phyloP scores from a whole-genome alignment of 495 filamentous ascomycete species.

The Penicillium soppii region DNA sequence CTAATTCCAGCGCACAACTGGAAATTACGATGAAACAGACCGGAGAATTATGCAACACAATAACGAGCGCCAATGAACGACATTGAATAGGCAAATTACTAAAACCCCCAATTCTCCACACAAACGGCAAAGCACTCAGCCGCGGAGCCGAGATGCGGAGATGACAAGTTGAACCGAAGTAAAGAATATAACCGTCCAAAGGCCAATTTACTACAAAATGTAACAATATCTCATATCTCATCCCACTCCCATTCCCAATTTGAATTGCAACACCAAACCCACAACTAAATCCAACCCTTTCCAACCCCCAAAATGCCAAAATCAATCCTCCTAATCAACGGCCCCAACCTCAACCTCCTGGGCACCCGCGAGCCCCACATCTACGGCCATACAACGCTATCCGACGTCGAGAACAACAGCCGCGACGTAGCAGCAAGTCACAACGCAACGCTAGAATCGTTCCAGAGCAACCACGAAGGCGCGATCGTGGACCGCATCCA shows the following conservation, averaged over 20 bases:
- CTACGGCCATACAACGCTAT: slow-evolving; percentile 64
- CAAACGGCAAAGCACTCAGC: background rate
- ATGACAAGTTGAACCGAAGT: background rate
- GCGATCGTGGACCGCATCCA: slow-evolving; percentile 62
- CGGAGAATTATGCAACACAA: too few species aligned
- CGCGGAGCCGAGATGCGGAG: background rate
- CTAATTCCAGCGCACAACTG: too few species aligned
- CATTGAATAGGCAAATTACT: too few species aligned
- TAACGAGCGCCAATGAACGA: too few species aligned
- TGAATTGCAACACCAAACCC: too few species aligned
- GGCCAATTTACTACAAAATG: background rate
- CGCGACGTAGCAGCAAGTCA: slow-evolving; percentile 41
- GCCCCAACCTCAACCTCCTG: slow-evolving; percentile 78
- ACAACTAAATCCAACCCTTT: background rate
- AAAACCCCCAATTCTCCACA: too few species aligned
- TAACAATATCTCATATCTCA: background rate
- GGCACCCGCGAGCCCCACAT: slow-evolving; percentile 70
- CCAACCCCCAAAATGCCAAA: slow-evolving; percentile 31
- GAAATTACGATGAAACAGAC: too few species aligned
- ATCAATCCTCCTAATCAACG: slow-evolving; percentile 72
- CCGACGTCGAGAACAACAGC: slow-evolving; percentile 51
- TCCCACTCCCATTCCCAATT: background rate
- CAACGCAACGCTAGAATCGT: slow-evolving; percentile 44
- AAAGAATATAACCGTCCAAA: background rate
- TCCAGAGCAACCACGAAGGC: slow-evolving; percentile 70